These are phyloP conservation scores for Lactarius evosmus DNA, from an alignment of 768 basidiomycete species.

Conservation along the genomic window DNA sequence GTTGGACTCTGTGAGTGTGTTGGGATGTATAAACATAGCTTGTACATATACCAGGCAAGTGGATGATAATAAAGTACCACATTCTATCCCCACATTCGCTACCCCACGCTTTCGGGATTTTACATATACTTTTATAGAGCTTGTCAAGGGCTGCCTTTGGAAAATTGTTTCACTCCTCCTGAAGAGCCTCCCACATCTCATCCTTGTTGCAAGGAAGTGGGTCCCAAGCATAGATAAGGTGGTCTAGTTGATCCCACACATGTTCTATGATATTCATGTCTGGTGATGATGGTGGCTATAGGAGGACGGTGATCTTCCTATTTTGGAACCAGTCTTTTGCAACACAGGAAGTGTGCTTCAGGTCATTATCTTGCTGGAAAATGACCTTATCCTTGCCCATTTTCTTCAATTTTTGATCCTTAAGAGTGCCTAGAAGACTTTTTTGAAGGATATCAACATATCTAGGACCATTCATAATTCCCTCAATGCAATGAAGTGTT, in stretches of 20 bases:
- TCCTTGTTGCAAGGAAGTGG: too few species aligned
- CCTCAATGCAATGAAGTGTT: neutral
- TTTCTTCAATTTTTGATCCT: neutral
- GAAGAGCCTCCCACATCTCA: too few species aligned
- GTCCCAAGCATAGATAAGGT: too few species aligned
- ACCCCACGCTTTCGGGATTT: too few species aligned
- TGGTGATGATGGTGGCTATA: neutral
- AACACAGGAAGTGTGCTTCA: neutral
- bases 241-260: neutral
- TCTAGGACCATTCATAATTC: neutral
- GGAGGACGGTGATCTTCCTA: neutral
- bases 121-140: too few species aligned
- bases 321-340: neutral
- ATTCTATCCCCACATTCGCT: too few species aligned
- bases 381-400: neutral
- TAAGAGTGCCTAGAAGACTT: neutral
- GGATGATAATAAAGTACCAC: too few species aligned
- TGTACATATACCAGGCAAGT: too few species aligned
- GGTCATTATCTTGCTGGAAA: slow-evolving; percentile 9
- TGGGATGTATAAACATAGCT: too few species aligned
- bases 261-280: neutral
- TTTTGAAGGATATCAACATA: neutral
- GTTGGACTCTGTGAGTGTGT: too few species aligned
- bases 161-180: too few species aligned
- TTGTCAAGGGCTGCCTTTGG: too few species aligned